Conservation (phyloP, 2,329 filamentous ascomycete genomes). For the Helicocarpus griseus region DNA sequence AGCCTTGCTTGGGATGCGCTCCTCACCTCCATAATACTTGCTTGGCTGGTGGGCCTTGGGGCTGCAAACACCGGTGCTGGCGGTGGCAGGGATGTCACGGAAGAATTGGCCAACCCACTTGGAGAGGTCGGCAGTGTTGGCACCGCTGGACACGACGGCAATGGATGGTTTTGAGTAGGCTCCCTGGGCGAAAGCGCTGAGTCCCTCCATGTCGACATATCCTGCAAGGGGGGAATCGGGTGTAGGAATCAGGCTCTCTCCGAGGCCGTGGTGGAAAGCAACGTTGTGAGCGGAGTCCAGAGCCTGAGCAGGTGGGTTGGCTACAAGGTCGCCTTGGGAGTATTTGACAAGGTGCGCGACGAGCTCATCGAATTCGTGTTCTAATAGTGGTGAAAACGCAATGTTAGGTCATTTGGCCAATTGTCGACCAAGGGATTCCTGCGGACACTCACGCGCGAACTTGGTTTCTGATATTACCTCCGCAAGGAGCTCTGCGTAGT, state of each 20-base stretch:
- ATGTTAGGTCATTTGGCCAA: slow-evolving; percentile 7
- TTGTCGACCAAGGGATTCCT: too few relatives aligned
- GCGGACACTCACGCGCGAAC: slow-evolving; percentile 61
- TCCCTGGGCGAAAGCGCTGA: slow-evolving; percentile 64
- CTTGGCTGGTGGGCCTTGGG: slow-evolving; percentile 52
- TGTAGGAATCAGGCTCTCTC: slow-evolving; percentile 64
- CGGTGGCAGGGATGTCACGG: slow-evolving; percentile 51
- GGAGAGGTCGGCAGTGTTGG: slow-evolving; percentile 61
- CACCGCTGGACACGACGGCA: slow-evolving; percentile 82
- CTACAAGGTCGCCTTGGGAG: slow-evolving; percentile 64
- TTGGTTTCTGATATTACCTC: slow-evolving; percentile 85
- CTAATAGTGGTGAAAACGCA: slow-evolving; percentile 38
- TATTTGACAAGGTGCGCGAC: slow-evolving; percentile 66
- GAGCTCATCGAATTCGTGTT: slow-evolving; percentile 84
- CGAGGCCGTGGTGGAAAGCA: slow-evolving; percentile 90
- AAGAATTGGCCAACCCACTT: slow-evolving; percentile 96
- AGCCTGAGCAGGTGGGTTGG: slow-evolving; percentile 57
- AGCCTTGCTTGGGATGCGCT: slow-evolving; percentile 66
- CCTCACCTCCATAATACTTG: slow-evolving; percentile 93
- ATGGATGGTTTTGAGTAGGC: slow-evolving; percentile 88
- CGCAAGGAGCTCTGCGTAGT: slow-evolving; percentile 90
- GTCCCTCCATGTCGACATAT: slow-evolving; percentile 67
- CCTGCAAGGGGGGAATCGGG: slow-evolving; percentile 62
- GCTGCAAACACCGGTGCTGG: slow-evolving; percentile 42
- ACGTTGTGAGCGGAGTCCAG: slow-evolving; percentile 76